Evolutionary conservation across 2,329 filamentous ascomycete genomes (phyloP).

Genomic region (Sporothrix pseudoabietina): DNA sequence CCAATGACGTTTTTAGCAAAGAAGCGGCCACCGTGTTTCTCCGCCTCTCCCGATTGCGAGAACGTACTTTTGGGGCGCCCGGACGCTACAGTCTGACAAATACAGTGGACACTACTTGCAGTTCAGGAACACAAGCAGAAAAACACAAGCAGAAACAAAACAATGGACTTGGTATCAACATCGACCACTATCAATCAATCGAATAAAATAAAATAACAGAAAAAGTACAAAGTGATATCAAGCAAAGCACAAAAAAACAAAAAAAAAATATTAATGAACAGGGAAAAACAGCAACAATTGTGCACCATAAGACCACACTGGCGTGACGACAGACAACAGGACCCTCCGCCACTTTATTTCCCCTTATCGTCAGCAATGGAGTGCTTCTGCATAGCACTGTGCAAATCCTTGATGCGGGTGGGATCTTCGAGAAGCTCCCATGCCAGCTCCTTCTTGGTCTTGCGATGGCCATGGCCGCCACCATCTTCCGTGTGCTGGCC

Average conservation of each 20-base stretch:
- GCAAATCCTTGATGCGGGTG: conserved; percentile 45
- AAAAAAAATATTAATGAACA: not conserved
- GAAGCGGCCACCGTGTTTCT: conserved; percentile 11
- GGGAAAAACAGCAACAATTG: not conserved
- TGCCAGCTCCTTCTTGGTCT: conserved; percentile 57
- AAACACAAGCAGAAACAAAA: not conserved
- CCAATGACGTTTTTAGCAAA: conserved; percentile 17
- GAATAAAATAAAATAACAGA: not conserved
- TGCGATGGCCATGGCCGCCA: conserved; percentile 21
- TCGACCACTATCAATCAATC: not conserved
- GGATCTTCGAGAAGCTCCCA: conserved; percentile 57
- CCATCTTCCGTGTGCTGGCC: conserved; percentile 42
- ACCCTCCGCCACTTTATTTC: not conserved
- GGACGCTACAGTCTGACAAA: not conserved
- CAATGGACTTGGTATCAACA: not conserved
- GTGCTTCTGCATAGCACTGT: conserved; percentile 26
- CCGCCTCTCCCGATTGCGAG: not conserved
- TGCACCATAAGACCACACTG: not conserved
- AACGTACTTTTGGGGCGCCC: not conserved
- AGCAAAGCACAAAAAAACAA: not conserved
- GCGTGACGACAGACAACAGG: too few relatives aligned
- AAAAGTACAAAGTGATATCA: not conserved
- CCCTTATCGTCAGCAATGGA: not conserved
- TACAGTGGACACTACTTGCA: not conserved
- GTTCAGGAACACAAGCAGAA: not conserved